Base-by-base conservation (phyloP, 2,329 filamentous ascomycete species). In the Apiospora arundinis region DNA sequence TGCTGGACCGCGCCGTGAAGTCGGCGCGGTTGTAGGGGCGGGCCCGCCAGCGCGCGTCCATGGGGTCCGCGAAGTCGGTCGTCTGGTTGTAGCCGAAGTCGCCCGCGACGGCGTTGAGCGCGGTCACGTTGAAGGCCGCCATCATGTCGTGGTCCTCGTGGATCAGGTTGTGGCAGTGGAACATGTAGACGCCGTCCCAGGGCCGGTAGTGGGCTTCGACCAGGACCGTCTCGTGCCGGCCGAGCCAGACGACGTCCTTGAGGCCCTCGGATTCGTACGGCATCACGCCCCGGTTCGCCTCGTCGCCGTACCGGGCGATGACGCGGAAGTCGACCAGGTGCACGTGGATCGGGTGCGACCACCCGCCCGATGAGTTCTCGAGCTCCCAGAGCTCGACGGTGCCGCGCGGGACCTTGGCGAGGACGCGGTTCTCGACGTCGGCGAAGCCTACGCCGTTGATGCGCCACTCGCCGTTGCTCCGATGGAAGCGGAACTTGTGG, bases 321-420 rank as follows among this genome's bases (percentile, higher is more conserved):
- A 91, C 81, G 70, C 86, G 84, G 78, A 91, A 87, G 75, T 90
- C 88, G 67, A 91, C 85, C 1, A 90, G 82, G 75, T 91, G 89
- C 67, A 90, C 85, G 77, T 91, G 89, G 44, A 86, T 80, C 0
- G 87, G 88, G 74, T 90, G 88, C 2, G 84, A 83, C 77, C 86
- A 87, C 37, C 83, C 85, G 21, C 85, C 87, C 18, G 82, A 82
- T 37, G 79, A 81, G 77, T 90, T 89, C 72, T 83, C 80, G 7
- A 88, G 79, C 76, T 85, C 81, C 85, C 85, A 88, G 67, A 85
- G 80, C 78, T 88, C 83, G 7, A 85, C 81, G 5, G 82, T 82
- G 65, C 86, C 86, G 65, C 82, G 83, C 4, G 81, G 80, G 1
- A 85, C 84, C 6, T 82, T 83, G 67, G 86, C 86, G 1, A 88